These are phyloP conservation scores for Hyparrhenia diplandra DNA, from an alignment of 176 grass and related monocot species.

Conservation along the genomic window DNA sequence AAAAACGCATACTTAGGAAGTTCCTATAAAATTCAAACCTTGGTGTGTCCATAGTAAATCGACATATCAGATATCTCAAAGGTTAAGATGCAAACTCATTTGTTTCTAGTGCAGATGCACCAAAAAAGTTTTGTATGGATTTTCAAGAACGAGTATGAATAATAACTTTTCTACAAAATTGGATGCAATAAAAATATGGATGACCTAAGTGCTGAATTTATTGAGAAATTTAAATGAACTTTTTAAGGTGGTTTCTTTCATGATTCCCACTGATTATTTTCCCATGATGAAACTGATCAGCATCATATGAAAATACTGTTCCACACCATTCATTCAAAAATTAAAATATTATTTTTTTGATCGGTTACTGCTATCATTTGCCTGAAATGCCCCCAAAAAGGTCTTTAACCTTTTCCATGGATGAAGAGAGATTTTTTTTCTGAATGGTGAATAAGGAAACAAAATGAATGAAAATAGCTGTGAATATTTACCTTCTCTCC, in stretches of 20 bases:
- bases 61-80: neutral
- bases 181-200: neutral
- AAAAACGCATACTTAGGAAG: neutral
- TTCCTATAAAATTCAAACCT: neutral
- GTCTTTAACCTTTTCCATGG: neutral
- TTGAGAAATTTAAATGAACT: neutral
- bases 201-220: neutral
- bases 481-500: conserved; percentile 55
- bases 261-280: neutral
- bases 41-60: neutral
- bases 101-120: neutral
- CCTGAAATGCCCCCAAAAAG: neutral
- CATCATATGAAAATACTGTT: neutral
- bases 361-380: neutral
- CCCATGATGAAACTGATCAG: neutral
- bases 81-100: neutral
- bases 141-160: neutral
- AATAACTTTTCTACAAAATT: neutral
- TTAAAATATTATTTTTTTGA: neutral
- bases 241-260: neutral
- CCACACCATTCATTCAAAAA: neutral
- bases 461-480: neutral
- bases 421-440: neutral
- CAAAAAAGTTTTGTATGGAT: neutral
- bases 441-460: neutral